These are phyloP conservation scores for Gautieria morchelliformis DNA, from an alignment of 768 basidiomycete genomes.

Conservation along the genomic window DNA sequence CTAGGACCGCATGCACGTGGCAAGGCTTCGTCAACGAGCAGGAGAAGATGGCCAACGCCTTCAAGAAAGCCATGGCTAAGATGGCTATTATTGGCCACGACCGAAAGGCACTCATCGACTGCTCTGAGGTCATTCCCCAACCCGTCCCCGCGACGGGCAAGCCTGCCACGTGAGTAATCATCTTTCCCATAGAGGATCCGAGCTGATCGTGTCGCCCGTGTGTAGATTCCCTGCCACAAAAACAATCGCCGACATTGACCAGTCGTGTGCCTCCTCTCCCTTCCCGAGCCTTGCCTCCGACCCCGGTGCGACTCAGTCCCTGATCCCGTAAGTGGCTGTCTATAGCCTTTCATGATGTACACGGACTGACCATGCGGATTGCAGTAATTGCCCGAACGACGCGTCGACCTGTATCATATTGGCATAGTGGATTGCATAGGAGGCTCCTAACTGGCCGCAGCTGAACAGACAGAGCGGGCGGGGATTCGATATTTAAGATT, in stretches of 20 bases:
- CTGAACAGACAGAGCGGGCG: too few species aligned
- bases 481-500: too few species aligned
- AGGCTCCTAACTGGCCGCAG: too few species aligned
- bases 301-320: constrained; percentile 3
- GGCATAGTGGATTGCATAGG: too few species aligned
- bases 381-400: too few species aligned
- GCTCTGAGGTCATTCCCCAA: constrained; percentile 34
- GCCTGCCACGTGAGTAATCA: constrained; percentile 5
- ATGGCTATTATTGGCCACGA: constrained; percentile 34
- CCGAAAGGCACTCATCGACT: constrained; percentile 27
- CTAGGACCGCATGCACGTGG: constrained; percentile 6
- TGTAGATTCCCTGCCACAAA: constrained; percentile 3
- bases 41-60: constrained; percentile 23
- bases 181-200: background rate
- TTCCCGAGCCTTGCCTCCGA: constrained; percentile 2
- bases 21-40: constrained; percentile 18
- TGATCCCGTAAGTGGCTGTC: background rate
- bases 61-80: constrained; percentile 36
- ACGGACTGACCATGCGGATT: too few species aligned
- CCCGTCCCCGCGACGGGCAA: constrained; percentile 13
- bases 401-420: too few species aligned
- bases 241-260: background rate
- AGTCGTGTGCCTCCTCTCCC: background rate
- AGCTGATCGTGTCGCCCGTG: background rate
- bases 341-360: too few species aligned